These are phyloP conservation scores for Smallanthus sonchifolius DNA, from an alignment of 129 eudicot genomes.

Conservation along the genomic window DNA sequence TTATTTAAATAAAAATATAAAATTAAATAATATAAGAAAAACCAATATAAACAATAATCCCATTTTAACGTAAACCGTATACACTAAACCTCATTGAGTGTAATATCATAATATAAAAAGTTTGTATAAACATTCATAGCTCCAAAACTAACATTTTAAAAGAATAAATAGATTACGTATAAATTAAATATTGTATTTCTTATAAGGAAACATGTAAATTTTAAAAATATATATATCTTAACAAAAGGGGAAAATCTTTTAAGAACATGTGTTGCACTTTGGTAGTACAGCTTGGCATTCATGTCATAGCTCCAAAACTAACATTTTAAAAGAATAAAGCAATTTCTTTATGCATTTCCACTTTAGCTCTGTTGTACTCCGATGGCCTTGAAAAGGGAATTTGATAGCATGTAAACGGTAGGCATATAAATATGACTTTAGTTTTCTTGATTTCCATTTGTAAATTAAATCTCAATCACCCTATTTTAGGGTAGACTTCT, in stretches of 20 bases:
- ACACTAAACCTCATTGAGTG: background rate
- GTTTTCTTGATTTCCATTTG: background rate
- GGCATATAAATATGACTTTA: background rate
- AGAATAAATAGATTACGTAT: background rate
- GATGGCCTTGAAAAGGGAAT: background rate
- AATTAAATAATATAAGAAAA: too few species aligned
- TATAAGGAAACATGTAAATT: background rate
- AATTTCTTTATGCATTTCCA: constrained; percentile 1
- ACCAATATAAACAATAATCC: background rate
- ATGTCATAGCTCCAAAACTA: too few species aligned
- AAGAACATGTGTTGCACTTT: constrained; percentile 28
- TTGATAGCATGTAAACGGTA: background rate
- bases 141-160: background rate
- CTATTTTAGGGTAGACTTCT: too few species aligned
- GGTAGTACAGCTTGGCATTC: constrained; percentile 24
- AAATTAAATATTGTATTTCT: background rate
- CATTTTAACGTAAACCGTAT: background rate
- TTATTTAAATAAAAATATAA: too few species aligned
- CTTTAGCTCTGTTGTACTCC: background rate
- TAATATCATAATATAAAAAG: background rate
- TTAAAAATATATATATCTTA: background rate
- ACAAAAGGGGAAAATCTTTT: background rate
- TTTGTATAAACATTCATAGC: background rate
- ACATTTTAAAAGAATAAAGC: constrained; percentile 36
- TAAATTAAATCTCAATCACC: background rate